phyloP scores from a whole-genome alignment of 495 filamentous ascomycete species.

The Paragyromitra xinjiangensis region DNA sequence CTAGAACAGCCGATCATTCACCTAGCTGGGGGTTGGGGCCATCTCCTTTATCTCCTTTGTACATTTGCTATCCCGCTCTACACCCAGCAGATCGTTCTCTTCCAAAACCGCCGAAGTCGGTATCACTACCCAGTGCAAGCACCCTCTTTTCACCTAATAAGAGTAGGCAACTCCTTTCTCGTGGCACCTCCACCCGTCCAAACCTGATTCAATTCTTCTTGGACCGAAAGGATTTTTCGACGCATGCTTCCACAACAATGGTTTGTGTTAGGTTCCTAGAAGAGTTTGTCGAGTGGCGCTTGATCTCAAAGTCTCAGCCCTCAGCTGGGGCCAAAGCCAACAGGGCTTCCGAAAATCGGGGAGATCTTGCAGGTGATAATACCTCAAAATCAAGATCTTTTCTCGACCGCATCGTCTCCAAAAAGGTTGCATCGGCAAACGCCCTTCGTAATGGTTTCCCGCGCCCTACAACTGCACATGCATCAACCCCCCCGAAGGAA shows the following conservation, averaged over 20 bases:
- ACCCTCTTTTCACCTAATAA: conserved; percentile 26
- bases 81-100: conserved; percentile 40
- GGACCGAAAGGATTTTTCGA: conserved; percentile 45
- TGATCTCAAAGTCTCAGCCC: conserved; percentile 10
- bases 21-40: conserved; percentile 47
- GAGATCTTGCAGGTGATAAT: background rate
- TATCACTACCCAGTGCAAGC: background rate
- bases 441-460: conserved; percentile 4
- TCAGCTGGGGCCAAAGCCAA: background rate
- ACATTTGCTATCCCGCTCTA: conserved; percentile 38
- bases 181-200: conserved; percentile 18
- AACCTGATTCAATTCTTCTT: conserved; percentile 46
- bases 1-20: conserved; percentile 34
- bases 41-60: conserved; percentile 48
- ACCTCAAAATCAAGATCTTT: conserved; percentile 1
- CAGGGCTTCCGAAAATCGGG: background rate
- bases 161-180: background rate
- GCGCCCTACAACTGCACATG: background rate
- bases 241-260: conserved; percentile 24
- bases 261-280: conserved; percentile 40
- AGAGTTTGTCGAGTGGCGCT: conserved; percentile 47
- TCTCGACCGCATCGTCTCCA: background rate
- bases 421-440: conserved; percentile 1
- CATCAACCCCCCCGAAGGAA: background rate
- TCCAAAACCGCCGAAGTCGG: background rate